Evolutionary conservation across 306 rosid species (phyloP).

Genomic region (Ormosia emarginata): DNA sequence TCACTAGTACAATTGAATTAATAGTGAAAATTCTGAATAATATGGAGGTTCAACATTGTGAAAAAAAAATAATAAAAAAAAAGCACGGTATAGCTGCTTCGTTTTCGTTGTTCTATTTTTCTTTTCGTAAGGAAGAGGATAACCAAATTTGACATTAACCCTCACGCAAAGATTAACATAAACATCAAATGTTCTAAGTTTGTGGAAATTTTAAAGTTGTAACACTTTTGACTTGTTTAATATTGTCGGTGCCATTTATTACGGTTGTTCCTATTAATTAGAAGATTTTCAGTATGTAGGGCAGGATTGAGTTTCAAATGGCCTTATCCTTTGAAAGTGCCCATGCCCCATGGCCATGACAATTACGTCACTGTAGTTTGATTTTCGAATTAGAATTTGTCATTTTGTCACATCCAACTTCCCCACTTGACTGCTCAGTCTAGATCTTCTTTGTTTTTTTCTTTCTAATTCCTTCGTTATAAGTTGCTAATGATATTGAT

Average conservation of each 20-base stretch:
- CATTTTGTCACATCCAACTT: conserved; percentile 17
- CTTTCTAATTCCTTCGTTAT: not conserved
- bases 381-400: conserved; percentile 27
- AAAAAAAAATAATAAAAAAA: too few relatives aligned
- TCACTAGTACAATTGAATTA: too few relatives aligned
- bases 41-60: not conserved
- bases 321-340: conserved; percentile 15
- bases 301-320: not conserved
- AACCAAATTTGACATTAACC: not conserved
- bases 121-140: not conserved
- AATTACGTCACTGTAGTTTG: conserved; percentile 1
- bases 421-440: conserved; percentile 12
- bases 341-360: conserved; percentile 15
- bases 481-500: conserved; percentile 4
- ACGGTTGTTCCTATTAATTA: not conserved
- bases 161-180: not conserved
- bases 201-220: not conserved
- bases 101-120: not conserved
- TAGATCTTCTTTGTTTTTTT: not conserved
- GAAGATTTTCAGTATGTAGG: conserved; percentile 8
- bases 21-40: not conserved
- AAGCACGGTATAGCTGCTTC: not conserved
- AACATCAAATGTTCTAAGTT: not conserved
- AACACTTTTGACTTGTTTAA: not conserved
- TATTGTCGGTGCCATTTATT: conserved; percentile 26